Evolutionary conservation across 805 yeast species (phyloP).

Genomic region (Saturnispora galanensis): DNA sequence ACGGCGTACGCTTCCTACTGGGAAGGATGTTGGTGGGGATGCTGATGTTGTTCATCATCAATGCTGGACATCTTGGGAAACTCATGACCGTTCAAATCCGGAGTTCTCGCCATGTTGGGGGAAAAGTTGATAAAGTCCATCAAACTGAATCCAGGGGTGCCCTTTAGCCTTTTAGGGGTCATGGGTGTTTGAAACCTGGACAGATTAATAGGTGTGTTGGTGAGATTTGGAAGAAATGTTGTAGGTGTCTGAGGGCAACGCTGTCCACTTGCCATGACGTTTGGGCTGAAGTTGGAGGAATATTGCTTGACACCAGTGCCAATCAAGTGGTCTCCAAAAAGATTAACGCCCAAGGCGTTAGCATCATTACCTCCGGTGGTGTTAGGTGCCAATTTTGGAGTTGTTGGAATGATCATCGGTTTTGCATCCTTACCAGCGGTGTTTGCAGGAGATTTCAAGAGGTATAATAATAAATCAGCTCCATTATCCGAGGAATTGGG

Average conservation of each 20-base stretch:
- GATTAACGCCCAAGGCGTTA: constrained; percentile 10
- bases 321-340: constrained; percentile 22
- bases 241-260: constrained; percentile 13
- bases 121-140: constrained; percentile 76
- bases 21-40: too few species aligned
- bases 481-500: constrained; percentile 42
- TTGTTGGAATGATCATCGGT: constrained; percentile 19
- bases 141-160: constrained; percentile 69
- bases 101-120: constrained; percentile 48
- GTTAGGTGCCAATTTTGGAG: constrained; percentile 19
- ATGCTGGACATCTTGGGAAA: constrained; percentile 1
- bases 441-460: constrained; percentile 67
- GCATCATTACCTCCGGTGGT: background rate
- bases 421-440: constrained; percentile 13
- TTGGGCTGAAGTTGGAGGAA: constrained; percentile 19
- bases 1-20: background rate
- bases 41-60: constrained; percentile 1
- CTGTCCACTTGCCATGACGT: constrained; percentile 8
- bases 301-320: constrained; percentile 12
- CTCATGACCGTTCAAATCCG: constrained; percentile 12
- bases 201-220: constrained; percentile 14
- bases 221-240: constrained; percentile 9
- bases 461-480: constrained; percentile 68
- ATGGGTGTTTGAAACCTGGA: constrained; percentile 25
- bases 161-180: constrained; percentile 24